Base-by-base conservation (phyloP, 345 rosid genomes). In the Euphorbia peplus region DNA sequence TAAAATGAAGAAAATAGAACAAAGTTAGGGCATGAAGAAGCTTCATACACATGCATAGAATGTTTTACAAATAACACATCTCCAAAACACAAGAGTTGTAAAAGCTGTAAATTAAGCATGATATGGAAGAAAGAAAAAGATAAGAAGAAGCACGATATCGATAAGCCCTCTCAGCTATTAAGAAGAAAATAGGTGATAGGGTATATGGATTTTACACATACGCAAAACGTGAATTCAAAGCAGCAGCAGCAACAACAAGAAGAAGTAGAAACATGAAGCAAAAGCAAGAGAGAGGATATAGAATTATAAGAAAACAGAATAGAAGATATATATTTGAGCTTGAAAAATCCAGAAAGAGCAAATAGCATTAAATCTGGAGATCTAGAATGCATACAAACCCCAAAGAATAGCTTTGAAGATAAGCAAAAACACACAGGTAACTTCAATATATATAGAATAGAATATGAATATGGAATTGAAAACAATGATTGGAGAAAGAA, bases 231-330 rank as follows among this genome's bases (percentile, higher is more conserved):
- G n/a, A 64, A 47, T 46, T 24, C 53, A 64, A 64, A 47, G 21
- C 8, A 29, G 29, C 13, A 25, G 8, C n/a, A 44, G n/a, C 18
- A 44, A 26, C 15, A 26, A 0, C 2, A 8, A 2, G 9, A 22
- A 46, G 5, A 41, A 32, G 37, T n/a, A 32, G 37, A 32, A 32
- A 6, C 37, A 41, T 9, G 47, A 18, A 50, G 1, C 25, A 4
- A 21, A 50, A 26, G 26, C 1, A 25, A 26, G 0, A 26, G 47
- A 9, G 4, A 11, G 46, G n/a, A n/a, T n/a, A n/a, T n/a, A 42
- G 52, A 39, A 25, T 57, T 25, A 12, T 42, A 67, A 47, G 64
- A 29, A 46, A 69, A 59, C 29, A 54, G 18, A 47, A 47, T 57
- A 32, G 56, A 14, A 30, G 39, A 68, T n/a, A 35, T 30, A 58